Conservation (phyloP, 2,329 filamentous ascomycete species). For the Stagonosporopsis rhizophila region DNA sequence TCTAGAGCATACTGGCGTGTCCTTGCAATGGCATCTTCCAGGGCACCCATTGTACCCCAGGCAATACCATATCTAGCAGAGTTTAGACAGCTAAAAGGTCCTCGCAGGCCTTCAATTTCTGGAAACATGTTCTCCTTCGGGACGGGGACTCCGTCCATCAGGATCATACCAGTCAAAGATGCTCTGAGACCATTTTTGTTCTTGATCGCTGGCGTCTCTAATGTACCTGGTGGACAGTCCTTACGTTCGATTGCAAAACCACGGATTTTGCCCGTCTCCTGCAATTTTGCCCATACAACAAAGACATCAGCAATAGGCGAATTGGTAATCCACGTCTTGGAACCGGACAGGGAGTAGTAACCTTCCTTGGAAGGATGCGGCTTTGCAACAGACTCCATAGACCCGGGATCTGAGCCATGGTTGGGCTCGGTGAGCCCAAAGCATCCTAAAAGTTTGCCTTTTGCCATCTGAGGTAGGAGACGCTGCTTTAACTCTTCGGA, state of each 20-base stretch:
- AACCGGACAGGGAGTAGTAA: constrained; percentile 77
- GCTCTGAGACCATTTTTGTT: constrained; percentile 94
- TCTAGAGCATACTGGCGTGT: constrained; percentile 89
- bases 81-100: constrained; percentile 94
- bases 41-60: constrained; percentile 88
- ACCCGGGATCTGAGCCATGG: constrained; percentile 88
- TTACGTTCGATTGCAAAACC: constrained; percentile 90
- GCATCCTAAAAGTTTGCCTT: constrained; percentile 81
- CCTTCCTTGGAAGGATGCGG: constrained; percentile 84
- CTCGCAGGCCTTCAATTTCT: constrained; percentile 81
- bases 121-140: constrained; percentile 94
- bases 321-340: constrained; percentile 97
- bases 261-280: constrained; percentile 90
- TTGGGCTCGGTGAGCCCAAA: constrained; percentile 94
- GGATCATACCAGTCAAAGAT: constrained; percentile 97
- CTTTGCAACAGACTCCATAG: constrained; percentile 88
- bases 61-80: constrained; percentile 93
- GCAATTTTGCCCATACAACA: constrained; percentile 90
- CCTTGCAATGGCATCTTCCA: constrained; percentile 87
- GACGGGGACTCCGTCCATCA: constrained; percentile 89
- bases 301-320: constrained; percentile 86
- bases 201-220: constrained; percentile 91
- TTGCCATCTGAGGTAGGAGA: constrained; percentile 80
- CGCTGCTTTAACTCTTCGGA: constrained; percentile 86
- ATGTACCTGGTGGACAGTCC: constrained; percentile 82